Conservation (phyloP, 768 basidiomycete genomes). For the Termitomyces sp. region DNA sequence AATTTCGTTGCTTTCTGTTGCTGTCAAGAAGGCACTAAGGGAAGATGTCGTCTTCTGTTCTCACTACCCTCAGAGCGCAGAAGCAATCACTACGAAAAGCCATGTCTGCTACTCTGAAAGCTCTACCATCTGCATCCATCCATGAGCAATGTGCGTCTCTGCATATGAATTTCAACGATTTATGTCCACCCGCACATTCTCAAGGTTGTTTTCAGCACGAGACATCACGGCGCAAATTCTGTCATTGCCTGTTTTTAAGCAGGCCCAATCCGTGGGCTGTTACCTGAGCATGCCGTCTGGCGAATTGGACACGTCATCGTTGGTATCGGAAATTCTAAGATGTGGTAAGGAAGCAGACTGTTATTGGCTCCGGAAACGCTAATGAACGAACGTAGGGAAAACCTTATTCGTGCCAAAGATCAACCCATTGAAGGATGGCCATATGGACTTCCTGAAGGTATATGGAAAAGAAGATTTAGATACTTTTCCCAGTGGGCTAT, state of each 20-base stretch:
- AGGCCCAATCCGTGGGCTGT: conserved; percentile 56
- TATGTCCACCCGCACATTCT: not conserved
- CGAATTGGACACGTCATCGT: conserved; percentile 56
- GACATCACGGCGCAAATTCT: conserved; percentile 46
- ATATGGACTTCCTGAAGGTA: conserved; percentile 67
- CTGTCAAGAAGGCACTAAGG: not conserved
- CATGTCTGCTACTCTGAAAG: conserved; percentile 39
- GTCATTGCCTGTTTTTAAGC: conserved; percentile 46
- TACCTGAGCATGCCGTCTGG: conserved; percentile 78
- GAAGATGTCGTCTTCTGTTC: not conserved
- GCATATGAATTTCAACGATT: not conserved
- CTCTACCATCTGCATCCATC: conserved; percentile 39
- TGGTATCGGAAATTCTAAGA: conserved; percentile 51
- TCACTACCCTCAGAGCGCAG: conserved; percentile 33
- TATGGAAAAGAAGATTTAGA: conserved; percentile 56
- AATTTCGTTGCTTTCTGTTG: not conserved
- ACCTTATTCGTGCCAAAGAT: conserved; percentile 70
- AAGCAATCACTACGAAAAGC: conserved; percentile 56
- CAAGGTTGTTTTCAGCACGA: conserved; percentile 30
- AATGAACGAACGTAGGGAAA: conserved; percentile 44
- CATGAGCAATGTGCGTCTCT: conserved; percentile 57
- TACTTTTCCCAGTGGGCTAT: conserved; percentile 54
- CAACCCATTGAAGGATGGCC: conserved; percentile 29
- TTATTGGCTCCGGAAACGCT: not conserved
- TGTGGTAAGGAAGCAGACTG: conserved; percentile 36